These are phyloP conservation scores for Xylaria curta DNA, from an alignment of 495 filamentous ascomycete species.

Conservation along the genomic window DNA sequence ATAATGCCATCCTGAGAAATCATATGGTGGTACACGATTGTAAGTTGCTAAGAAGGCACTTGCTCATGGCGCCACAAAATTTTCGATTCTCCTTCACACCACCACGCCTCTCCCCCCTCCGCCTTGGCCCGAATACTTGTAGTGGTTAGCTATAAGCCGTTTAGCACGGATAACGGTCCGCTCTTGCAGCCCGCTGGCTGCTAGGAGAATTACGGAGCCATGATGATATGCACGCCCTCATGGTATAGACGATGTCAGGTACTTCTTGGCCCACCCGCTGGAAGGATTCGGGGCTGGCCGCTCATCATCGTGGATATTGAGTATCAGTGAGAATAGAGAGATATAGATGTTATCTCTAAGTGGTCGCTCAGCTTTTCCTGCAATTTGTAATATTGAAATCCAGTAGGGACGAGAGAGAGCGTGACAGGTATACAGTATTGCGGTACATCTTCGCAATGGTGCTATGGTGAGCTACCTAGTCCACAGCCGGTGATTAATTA, in stretches of 20 bases:
- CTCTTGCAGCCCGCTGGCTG: constrained; percentile 25
- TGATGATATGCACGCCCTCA: constrained; percentile 23
- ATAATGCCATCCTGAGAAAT: constrained; percentile 17
- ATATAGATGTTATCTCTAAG: neutral
- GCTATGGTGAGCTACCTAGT: constrained; percentile 2
- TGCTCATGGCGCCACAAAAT: constrained; percentile 22
- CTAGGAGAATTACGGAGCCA: constrained; percentile 26
- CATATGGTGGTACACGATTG: constrained; percentile 15
- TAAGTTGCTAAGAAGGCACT: constrained; percentile 16
- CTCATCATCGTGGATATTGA: neutral
- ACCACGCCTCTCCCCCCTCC: neutral
- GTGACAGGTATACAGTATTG: neutral
- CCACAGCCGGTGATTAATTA: constrained; percentile 37
- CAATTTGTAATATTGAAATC: constrained; percentile 21
- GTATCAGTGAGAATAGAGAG: neutral
- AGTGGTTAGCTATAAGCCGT: constrained; percentile 13
- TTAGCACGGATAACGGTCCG: constrained; percentile 31
- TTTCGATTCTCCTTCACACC: constrained; percentile 14
- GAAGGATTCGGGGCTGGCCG: constrained; percentile 21
- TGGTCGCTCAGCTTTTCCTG: constrained; percentile 6
- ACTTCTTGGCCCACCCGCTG: constrained; percentile 10
- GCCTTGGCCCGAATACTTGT: constrained; percentile 16
- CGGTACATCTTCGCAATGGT: constrained; percentile 2
- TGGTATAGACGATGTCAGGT: neutral
- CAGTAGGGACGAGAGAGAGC: neutral